These are phyloP conservation scores for Globisporangium echinulatum DNA, from an alignment of 352 stramenopile genomes.

Conservation along the genomic window DNA sequence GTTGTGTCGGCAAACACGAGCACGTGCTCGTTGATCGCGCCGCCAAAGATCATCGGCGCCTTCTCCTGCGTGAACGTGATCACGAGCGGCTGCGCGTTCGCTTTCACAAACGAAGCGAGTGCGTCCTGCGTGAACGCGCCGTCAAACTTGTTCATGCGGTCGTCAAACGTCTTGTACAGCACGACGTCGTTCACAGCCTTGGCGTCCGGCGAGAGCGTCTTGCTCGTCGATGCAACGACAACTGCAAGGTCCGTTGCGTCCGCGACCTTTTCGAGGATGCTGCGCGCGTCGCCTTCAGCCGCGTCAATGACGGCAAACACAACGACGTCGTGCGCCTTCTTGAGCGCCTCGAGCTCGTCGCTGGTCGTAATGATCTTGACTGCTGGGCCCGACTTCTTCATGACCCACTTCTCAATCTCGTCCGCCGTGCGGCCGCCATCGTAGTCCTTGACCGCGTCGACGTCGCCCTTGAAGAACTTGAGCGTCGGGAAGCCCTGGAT, in stretches of 20 bases:
- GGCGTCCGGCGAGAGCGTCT: slow-evolving; percentile 51
- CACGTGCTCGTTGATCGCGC: slow-evolving; percentile 82
- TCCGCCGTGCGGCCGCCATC: slow-evolving; percentile 76
- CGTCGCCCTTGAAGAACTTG: slow-evolving; percentile 90
- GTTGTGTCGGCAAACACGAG: slow-evolving; percentile 78
- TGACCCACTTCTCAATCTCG: slow-evolving; percentile 88
- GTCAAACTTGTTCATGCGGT: slow-evolving; percentile 73
- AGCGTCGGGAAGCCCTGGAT: slow-evolving; percentile 89
- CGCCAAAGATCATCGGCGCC: slow-evolving; percentile 88
- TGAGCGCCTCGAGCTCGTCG: slow-evolving; percentile 70
- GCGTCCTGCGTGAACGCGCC: slow-evolving; percentile 64
- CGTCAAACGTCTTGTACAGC: slow-evolving; percentile 86
- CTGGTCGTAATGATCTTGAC: slow-evolving; percentile 73
- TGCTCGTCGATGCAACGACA: slow-evolving; percentile 69
- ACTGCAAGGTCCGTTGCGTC: slow-evolving; percentile 67
- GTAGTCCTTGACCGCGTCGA: slow-evolving; percentile 81
- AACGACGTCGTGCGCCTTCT: slow-evolving; percentile 79
- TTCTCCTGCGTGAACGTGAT: slow-evolving; percentile 88
- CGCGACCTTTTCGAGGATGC: slow-evolving; percentile 69
- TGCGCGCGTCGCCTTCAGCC: slow-evolving; percentile 64
- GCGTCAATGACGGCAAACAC: slow-evolving; percentile 81
- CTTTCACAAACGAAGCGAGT: slow-evolving; percentile 63
- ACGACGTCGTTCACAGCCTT: slow-evolving; percentile 56
- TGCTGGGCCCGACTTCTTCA: slow-evolving; percentile 89
- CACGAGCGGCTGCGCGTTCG: slow-evolving; percentile 84